phyloP scores from a whole-genome alignment of 257 asterid genomes.

The Solanum peruvianum region DNA sequence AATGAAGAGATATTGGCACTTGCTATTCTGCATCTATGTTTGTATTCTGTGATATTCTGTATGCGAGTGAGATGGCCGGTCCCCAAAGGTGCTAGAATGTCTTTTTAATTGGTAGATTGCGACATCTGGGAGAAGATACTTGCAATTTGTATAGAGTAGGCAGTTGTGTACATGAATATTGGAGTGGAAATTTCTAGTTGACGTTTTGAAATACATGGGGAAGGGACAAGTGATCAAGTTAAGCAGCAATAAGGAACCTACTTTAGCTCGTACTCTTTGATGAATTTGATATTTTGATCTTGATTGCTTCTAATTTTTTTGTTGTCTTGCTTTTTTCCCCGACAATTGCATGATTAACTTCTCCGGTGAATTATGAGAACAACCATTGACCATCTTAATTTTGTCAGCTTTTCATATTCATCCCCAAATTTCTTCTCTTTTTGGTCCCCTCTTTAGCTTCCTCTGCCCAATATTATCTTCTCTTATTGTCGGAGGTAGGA shows the following conservation, averaged over 20 bases:
- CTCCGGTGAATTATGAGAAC: background rate
- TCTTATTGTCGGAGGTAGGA: no score
- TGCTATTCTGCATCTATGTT: conserved; percentile 5
- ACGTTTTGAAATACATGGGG: background rate
- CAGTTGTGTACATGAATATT: conserved; percentile 20
- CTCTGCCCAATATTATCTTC: background rate
- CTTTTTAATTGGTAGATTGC: conserved; percentile 12
- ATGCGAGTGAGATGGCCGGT: conserved; percentile 1
- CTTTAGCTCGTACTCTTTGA: background rate
- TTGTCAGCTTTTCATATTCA: background rate
- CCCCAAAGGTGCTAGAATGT: background rate
- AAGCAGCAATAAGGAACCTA: background rate
- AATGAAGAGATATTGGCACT: background rate
- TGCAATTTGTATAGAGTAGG: conserved; percentile 30
- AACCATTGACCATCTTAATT: background rate
- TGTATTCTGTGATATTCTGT: conserved; percentile 1
- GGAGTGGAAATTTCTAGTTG: conserved; percentile 8
- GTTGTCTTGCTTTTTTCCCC: background rate
- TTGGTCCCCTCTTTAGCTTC: background rate
- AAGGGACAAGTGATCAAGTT: background rate
- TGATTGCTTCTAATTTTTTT: background rate
- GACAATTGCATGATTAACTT: background rate
- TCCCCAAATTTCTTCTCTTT: background rate
- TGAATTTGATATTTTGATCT: background rate
- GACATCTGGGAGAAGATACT: conserved; percentile 7